Evolutionary conservation across 148 eudicot species (phyloP).

Genomic region (Chenopodium suecicum): DNA sequence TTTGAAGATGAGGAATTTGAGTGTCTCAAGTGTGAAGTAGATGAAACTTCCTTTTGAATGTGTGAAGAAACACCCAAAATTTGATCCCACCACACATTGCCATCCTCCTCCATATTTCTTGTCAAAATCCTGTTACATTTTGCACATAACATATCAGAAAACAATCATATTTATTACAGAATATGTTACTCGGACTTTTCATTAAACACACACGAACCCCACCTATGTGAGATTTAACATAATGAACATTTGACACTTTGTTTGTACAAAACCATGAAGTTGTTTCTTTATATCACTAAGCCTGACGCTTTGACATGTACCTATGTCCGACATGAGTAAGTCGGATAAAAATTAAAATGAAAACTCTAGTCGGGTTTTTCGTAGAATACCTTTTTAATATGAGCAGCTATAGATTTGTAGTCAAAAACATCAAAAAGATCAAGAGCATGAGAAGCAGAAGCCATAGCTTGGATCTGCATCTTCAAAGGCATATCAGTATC

Average conservation of each 20-base stretch:
- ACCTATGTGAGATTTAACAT: not conserved
- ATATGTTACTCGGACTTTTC: not conserved
- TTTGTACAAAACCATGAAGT: too few species aligned
- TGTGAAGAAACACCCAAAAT: slow-evolving; percentile 91
- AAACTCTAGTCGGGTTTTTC: not conserved
- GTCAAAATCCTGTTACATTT: slow-evolving; percentile 73
- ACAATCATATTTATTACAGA: too few species aligned
- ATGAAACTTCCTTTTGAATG: slow-evolving; percentile 88
- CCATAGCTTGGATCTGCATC: slow-evolving; percentile 97
- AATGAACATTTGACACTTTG: too few species aligned
- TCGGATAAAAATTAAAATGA: not conserved
- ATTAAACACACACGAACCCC: not conserved
- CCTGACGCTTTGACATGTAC: not conserved
- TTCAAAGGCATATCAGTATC: slow-evolving; percentile 95
- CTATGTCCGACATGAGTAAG: too few species aligned
- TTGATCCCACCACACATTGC: slow-evolving; percentile 99
- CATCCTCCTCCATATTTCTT: slow-evolving; percentile 84
- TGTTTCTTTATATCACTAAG: too few species aligned
- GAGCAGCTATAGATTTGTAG: slow-evolving; percentile 78
- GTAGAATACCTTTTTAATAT: slow-evolving; percentile 74
- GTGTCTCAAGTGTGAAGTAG: slow-evolving; percentile 87
- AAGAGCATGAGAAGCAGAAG: slow-evolving; percentile 83
- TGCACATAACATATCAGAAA: not conserved
- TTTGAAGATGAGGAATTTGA: slow-evolving; percentile 94
- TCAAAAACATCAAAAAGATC: slow-evolving; percentile 84